Evolutionary conservation across 805 yeast species (phyloP).

Genomic region (Candida verbasci): DNA sequence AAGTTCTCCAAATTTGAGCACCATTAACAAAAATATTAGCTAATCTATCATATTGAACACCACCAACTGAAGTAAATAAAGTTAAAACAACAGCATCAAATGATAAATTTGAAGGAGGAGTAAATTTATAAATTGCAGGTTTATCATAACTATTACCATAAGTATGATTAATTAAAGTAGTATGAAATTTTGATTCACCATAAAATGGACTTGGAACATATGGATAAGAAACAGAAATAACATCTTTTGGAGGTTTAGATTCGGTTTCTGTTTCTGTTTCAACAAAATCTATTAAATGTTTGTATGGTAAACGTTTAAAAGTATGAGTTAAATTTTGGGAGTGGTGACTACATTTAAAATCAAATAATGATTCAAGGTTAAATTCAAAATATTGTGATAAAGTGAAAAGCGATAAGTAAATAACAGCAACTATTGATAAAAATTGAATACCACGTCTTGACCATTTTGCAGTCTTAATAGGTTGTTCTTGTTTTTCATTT

Average conservation of each 20-base stretch:
- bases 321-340: background rate
- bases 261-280: background rate
- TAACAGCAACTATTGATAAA: background rate
- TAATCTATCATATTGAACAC: slow-evolving; percentile 63
- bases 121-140: slow-evolving; percentile 41
- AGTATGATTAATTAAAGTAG: slow-evolving; percentile 38
- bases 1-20: slow-evolving; percentile 75
- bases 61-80: slow-evolving; percentile 48
- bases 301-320: background rate
- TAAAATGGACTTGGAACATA: slow-evolving; percentile 9
- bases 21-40: slow-evolving; percentile 61
- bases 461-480: background rate
- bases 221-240: slow-evolving; percentile 1
- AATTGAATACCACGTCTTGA: background rate
- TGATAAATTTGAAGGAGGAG: slow-evolving; percentile 36
- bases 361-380: background rate
- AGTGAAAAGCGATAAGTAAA: background rate
- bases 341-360: background rate
- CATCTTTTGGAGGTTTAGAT: background rate
- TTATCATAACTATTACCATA: slow-evolving; percentile 62
- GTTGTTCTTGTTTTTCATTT: background rate
- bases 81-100: slow-evolving; percentile 54
- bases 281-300: background rate
- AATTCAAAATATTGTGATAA: background rate
- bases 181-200: slow-evolving; percentile 36